A percentile compares a stretch with the other conserved stretches of the same genome.
Conservation (phyloP, 2,329 filamentous ascomycete species). For the Polychaeton citri region DNA sequence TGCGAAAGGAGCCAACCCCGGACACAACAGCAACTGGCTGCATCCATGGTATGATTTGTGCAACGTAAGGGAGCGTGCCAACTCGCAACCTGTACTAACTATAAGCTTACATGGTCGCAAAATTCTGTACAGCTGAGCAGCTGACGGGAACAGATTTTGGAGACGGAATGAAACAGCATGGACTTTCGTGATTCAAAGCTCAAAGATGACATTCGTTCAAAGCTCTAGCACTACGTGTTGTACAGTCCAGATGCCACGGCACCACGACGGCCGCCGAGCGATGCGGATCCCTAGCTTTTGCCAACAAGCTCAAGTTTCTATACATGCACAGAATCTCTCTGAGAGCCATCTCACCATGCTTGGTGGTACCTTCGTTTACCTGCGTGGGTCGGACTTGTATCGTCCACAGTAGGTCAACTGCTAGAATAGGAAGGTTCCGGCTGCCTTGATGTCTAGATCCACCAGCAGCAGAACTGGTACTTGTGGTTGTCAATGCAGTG, state of each 20-base stretch:
- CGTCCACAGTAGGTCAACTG: slow-evolving; percentile 34
- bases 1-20: too few species aligned
- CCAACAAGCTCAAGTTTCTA: slow-evolving; percentile 54
- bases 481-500: slow-evolving; percentile 1
- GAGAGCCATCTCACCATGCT: slow-evolving; percentile 45
- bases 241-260: slow-evolving; percentile 56
- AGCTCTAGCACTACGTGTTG: neutral
- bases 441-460: neutral
- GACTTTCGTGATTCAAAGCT: too few species aligned
- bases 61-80: too few species aligned
- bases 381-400: slow-evolving; percentile 24
- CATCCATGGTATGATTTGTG: too few species aligned
- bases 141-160: too few species aligned
- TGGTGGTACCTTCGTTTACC: slow-evolving; percentile 22
- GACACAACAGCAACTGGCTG: too few species aligned
- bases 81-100: too few species aligned
- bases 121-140: too few species aligned
- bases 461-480: neutral
- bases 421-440: slow-evolving; percentile 17
- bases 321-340: slow-evolving; percentile 60
- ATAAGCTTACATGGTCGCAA: too few species aligned
- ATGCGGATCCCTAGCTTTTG: slow-evolving; percentile 49
- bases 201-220: neutral
- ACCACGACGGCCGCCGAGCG: slow-evolving; percentile 45
- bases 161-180: too few species aligned